Base-by-base conservation (phyloP, 768 basidiomycete species). In the Leccinum subgranulosum region DNA sequence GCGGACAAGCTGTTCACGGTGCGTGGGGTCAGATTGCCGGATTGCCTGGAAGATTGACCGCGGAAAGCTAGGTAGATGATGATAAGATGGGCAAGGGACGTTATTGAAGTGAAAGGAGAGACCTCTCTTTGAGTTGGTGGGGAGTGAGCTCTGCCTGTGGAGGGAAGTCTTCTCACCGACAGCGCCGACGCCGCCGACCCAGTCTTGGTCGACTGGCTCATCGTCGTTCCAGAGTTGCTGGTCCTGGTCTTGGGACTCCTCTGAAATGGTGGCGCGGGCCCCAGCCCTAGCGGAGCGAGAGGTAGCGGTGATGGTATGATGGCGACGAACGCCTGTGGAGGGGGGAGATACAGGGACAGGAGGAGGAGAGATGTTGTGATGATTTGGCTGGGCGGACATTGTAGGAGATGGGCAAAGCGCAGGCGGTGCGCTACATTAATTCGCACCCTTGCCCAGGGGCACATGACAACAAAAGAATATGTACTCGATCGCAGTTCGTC, bases 101-200 rank as follows among this genome's bases (percentile, higher is more conserved):
- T 14, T 0, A 39, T 11, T 0, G n/a, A 28, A 21, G 6, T 43
- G 12, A 33, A 49, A 17, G 49, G 52, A 70, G 78, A 58, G 65
- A 88, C 90, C 84, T 67, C 87, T 82, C 76, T 88, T 87, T 66
- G 90, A 92, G 68, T 81, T 83, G 51, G 90, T 89, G 1, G 90
- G 90, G 56, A 92, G 79, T 23, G 90, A 92, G 56, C 83, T 84
- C 74, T 92, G 90, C 50, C 90, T 79, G 70, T 92, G 90, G 56
- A 92, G 78, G 41, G 83, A 85, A 8, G 84, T 81, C 73, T 90
- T 90, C 73, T 92, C 90, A 50, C 90, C 90, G 27, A 92, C 90
- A 47, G 88, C 88, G 41, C 90, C 90, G 52, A 90, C 84, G 23
- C 85, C 85, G 33, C 88, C 88, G 29, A 86, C 84, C 90, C 90